Evolutionary conservation across 75 land plant species (phyloP), one percentile per base, ranked within the genome.

Genomic region (Ceratopteris richardii): DNA sequence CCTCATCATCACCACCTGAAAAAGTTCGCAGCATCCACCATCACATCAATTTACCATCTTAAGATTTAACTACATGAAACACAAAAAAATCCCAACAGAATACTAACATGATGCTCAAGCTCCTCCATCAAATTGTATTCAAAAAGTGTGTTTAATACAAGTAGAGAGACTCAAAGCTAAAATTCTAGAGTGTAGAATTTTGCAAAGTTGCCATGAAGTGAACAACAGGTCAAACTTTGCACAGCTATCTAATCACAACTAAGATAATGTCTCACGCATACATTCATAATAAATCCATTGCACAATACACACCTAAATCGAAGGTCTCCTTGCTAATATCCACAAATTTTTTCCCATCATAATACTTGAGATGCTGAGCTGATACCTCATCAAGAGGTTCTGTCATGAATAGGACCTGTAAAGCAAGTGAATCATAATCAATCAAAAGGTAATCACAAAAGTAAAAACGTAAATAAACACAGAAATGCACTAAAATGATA

Each of bases 281-380:
- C n/a, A n/a, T n/a, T n/a, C n/a, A n/a, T n/a, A n/a, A n/a, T n/a
- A n/a, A n/a, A n/a, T n/a, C n/a, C n/a, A n/a, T n/a, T n/a, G n/a
- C n/a, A n/a, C n/a, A 33, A 9, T 9, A 33, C 37, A 63, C 46
- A 92, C 96, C 98, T 26, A 94, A 72, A 63, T 94, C 96, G 41
- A 94, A 51, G 39, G 90, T 94, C 63, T 94, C 98, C 70, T 86
- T 94, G 81, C 91, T 94, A 51, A 94, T 90, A 58, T 94, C 98
- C 27, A 90, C 83, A 66, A 94, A 94, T 27, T 86, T 68, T 64
- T 89, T 90, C 24, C 91, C 98, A 65, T 90, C 83, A 73, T 83
- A 94, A 47, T 80, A 72, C 56, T 89, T 79, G 30, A 94, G 69
- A 58, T 75, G 87, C 28, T 80, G 82, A 28, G 86, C 57, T 20